phyloP scores from a whole-genome alignment of 2,329 filamentous ascomycete genomes.

The Cytospora schulzeri region DNA sequence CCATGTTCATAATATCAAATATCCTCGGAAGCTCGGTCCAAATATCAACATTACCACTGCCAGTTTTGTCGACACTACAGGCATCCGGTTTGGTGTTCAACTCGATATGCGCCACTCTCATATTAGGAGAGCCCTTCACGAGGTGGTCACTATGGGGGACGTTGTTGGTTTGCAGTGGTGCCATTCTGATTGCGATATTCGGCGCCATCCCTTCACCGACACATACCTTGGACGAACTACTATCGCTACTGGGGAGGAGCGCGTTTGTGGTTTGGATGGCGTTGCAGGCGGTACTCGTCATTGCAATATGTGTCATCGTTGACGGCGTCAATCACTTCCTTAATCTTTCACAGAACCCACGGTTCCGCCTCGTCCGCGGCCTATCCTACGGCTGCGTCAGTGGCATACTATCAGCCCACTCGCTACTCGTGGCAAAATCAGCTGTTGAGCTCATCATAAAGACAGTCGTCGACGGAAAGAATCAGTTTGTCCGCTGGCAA shows the following conservation, averaged over 20 bases:
- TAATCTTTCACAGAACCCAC: conserved; percentile 60
- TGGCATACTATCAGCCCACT: conserved; percentile 91
- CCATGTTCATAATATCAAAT: conserved; percentile 94
- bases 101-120: conserved; percentile 92
- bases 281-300: conserved; percentile 72
- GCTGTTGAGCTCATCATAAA: conserved; percentile 90
- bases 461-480: conserved; percentile 81
- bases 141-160: conserved; percentile 91
- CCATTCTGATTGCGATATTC: conserved; percentile 90
- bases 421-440: conserved; percentile 90
- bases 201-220: conserved; percentile 92
- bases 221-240: conserved; percentile 80
- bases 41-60: conserved; percentile 92
- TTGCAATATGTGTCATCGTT: conserved; percentile 65
- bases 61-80: conserved; percentile 92
- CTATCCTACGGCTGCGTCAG: conserved; percentile 88
- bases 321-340: conserved; percentile 57
- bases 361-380: conserved; percentile 75
- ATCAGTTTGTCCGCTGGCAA: conserved; percentile 95
- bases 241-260: conserved; percentile 71
- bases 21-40: conserved; percentile 94
- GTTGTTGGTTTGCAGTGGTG: conserved; percentile 81
- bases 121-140: conserved; percentile 92
- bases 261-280: conserved; percentile 90
- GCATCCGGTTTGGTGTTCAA: conserved; percentile 97